Evolutionary conservation across 345 rosid genomes (phyloP), one percentile per base, ranked within the genome.

Genomic region (Ceriops zippeliana): DNA sequence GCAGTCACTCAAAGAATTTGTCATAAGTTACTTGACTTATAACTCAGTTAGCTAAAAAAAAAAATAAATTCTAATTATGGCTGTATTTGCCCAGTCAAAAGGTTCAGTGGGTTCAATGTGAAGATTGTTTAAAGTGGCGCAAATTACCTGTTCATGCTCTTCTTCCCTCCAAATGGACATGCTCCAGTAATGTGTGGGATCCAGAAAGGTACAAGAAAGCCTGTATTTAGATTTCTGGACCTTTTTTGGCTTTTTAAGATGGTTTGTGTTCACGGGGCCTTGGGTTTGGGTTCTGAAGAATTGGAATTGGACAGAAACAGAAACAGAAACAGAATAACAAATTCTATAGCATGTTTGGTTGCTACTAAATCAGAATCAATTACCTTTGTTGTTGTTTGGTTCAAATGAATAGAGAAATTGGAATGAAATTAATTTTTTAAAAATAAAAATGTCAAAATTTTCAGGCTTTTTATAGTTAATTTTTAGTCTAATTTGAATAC

Each of bases 41-140:
- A 42, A 11, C 49, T 42, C 17, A 15, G 13, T 21, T 1, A 56
- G 26, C 6, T 56, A 7, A 34, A 34, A 34, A 34, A 32, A 9
- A 21, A 22, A 15, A 56, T 38, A 20, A 5, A 31, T 65, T 19
- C 34, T 47, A 37, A 57, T 76, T 7, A 13, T 53, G 20, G 76
- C 60, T 69, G 42, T 63, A 47, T 65, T 37, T 62, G 74, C 61
- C 61, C 86, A 89, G 96, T 63, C 80, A 78, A 73, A 86, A 79
- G 81, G 58, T 83, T 59, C 96, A 84, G 72, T 89, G 96, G 96
- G 84, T 66, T 76, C 92, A 86, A 61, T 89, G 96, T 60, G 96
- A 87, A 74, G 87, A 85, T 65, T 89, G 92, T 70, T 79, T 34
- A 15, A 89, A 89, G 77, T 89, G 96, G 96, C 90, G 92, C 62